A percentile compares a stretch with the other conserved stretches of the same genome.
phyloP scores from a whole-genome alignment of 345 rosid species.

The Murraya paniculata region DNA sequence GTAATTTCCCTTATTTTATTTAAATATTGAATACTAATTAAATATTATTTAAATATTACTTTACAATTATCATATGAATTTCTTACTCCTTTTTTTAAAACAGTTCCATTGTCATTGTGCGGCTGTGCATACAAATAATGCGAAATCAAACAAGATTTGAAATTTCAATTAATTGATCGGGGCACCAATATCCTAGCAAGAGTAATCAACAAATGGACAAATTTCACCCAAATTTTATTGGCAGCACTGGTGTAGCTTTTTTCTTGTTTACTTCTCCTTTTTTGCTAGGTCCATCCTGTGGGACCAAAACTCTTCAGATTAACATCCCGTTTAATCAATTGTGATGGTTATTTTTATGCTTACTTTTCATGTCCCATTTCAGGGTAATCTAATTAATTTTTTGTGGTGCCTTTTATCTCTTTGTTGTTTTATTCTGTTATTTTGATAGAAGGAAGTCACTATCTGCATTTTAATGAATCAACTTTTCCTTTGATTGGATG shows the following conservation, averaged over 20 bases:
- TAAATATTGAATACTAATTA: no score
- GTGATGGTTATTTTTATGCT: slow-evolving; percentile 3
- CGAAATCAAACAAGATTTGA: no score
- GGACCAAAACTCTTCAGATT: neutral
- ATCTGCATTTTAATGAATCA: slow-evolving; percentile 6
- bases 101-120: no score
- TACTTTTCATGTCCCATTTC: slow-evolving; percentile 4
- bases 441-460: slow-evolving; percentile 15
- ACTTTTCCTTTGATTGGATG: neutral
- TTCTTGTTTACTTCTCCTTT: neutral
- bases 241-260: neutral
- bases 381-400: neutral
- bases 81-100: no score
- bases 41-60: no score
- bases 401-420: slow-evolving; percentile 11
- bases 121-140: no score
- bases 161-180: no score
- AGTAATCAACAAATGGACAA: no score
- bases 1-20: no score
- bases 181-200: no score
- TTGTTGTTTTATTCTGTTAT: slow-evolving; percentile 22
- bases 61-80: no score
- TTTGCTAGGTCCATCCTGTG: neutral
- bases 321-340: neutral
- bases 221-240: neutral